Percentiles rank a stretch among this genome's conserved stretches.
Evolutionary conservation across 495 filamentous ascomycete species (phyloP).

Genomic region (Talaromyces stipitatus): DNA sequence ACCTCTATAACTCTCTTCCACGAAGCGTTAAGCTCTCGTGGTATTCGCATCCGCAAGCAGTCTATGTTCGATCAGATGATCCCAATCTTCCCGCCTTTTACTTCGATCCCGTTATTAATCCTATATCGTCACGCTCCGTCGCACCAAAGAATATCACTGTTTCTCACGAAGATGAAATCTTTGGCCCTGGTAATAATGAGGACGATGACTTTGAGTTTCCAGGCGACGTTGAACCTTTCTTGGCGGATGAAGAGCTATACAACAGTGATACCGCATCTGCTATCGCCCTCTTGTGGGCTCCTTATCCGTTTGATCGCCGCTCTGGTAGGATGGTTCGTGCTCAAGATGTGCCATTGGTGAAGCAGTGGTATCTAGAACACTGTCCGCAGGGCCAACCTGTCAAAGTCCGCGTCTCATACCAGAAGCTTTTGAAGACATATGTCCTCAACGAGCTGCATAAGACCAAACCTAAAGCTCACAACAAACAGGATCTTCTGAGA

Average conservation of each 20-base stretch:
- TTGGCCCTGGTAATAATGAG: conserved; percentile 76
- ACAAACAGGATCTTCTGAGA: conserved; percentile 84
- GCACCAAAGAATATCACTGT: conserved; percentile 90
- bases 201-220: conserved; percentile 89
- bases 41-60: conserved; percentile 90
- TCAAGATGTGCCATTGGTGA: conserved; percentile 93
- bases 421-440: conserved; percentile 93
- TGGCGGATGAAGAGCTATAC: conserved; percentile 83
- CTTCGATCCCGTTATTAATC: conserved; percentile 96
- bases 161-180: conserved; percentile 92
- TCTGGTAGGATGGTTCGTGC: conserved; percentile 98
- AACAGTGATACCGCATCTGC: conserved; percentile 86
- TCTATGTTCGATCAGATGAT: conserved; percentile 84
- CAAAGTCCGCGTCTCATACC: conserved; percentile 98
- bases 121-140: conserved; percentile 91
- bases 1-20: conserved; percentile 92
- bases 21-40: conserved; percentile 88
- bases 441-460: conserved; percentile 97
- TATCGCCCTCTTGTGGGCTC: conserved; percentile 96
- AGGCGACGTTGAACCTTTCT: conserved; percentile 73
- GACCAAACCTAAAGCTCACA: conserved; percentile 87
- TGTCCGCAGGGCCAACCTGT: conserved; percentile 88
- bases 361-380: conserved; percentile 98
- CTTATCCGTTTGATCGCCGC: conserved; percentile 89
- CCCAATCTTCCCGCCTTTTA: conserved; percentile 91